Evolutionary conservation across 441 rosid species (phyloP).

Genomic region (Geranium incanum): DNA sequence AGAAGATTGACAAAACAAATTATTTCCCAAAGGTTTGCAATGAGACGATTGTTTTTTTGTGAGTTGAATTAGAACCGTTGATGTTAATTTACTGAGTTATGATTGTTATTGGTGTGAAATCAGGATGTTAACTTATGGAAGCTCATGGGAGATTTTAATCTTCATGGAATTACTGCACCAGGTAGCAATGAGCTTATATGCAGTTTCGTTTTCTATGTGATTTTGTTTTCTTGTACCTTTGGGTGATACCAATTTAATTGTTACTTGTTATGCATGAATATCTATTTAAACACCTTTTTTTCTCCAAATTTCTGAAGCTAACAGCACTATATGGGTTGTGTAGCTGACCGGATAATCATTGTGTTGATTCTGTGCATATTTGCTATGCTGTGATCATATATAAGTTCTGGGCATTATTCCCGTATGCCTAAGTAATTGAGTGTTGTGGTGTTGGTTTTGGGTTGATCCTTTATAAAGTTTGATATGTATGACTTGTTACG

Average conservation of each 20-base stretch:
- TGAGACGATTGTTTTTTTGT: not conserved
- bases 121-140: constrained; percentile 91
- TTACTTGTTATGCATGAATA: not conserved
- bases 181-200: constrained; percentile 30
- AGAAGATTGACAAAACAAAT: constrained; percentile 60
- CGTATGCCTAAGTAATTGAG: not conserved
- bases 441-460: not conserved
- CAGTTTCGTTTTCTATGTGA: not conserved
- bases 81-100: not conserved
- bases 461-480: not conserved
- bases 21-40: constrained; percentile 64
- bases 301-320: not conserved
- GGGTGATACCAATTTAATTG: not conserved
- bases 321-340: not conserved
- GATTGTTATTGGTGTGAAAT: constrained; percentile 9
- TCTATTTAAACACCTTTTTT: not conserved
- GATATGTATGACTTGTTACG: constrained; percentile 2
- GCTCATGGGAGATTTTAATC: constrained; percentile 88
- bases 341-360: not conserved
- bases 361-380: not conserved
- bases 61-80: not conserved
- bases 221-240: not conserved
- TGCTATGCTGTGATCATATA: not conserved
- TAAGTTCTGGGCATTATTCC: not conserved
- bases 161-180: constrained; percentile 86